These are phyloP conservation scores for Penicillium polonicum DNA, from an alignment of 2,329 filamentous ascomycete species.

Conservation along the genomic window DNA sequence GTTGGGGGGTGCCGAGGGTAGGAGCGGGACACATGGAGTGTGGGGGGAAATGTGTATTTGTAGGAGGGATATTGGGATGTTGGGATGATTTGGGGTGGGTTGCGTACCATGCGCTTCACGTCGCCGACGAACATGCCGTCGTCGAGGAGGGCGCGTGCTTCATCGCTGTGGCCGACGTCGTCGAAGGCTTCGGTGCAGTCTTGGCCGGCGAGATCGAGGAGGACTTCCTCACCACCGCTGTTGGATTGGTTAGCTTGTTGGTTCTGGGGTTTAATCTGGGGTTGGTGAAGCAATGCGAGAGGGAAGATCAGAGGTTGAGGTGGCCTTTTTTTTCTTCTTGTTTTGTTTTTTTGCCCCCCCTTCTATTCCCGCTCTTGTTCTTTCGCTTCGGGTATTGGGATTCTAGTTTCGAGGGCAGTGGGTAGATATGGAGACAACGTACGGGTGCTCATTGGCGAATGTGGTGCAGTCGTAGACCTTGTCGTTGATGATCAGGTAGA, in stretches of 20 bases:
- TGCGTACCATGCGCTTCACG: constrained; percentile 75
- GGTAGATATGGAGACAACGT: constrained; percentile 41
- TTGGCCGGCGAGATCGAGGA: constrained; percentile 93
- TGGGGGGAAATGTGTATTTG: background rate
- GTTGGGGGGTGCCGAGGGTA: background rate
- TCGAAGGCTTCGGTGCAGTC: constrained; percentile 98
- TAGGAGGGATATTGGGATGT: background rate
- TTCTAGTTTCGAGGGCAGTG: constrained; percentile 1
- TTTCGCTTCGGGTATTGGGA: background rate
- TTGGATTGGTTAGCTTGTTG: constrained; percentile 12
- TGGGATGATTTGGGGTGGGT: background rate
- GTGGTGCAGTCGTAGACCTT: constrained; percentile 89
- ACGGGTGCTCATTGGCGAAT: constrained; percentile 97
- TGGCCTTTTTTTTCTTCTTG: background rate
- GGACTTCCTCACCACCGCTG: constrained; percentile 96
- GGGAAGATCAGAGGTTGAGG: background rate
- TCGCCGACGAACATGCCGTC: constrained; percentile 66
- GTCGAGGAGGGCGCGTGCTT: constrained; percentile 90
- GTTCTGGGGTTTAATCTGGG: background rate
- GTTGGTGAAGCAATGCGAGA: background rate
- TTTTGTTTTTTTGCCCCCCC: background rate
- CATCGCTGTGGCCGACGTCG: constrained; percentile 98
- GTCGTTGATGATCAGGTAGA: constrained; percentile 89
- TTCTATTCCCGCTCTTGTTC: background rate
- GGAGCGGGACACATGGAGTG: background rate